Base-by-base conservation (phyloP, 2,329 filamentous ascomycete species). In the Fusarium sp. region DNA sequence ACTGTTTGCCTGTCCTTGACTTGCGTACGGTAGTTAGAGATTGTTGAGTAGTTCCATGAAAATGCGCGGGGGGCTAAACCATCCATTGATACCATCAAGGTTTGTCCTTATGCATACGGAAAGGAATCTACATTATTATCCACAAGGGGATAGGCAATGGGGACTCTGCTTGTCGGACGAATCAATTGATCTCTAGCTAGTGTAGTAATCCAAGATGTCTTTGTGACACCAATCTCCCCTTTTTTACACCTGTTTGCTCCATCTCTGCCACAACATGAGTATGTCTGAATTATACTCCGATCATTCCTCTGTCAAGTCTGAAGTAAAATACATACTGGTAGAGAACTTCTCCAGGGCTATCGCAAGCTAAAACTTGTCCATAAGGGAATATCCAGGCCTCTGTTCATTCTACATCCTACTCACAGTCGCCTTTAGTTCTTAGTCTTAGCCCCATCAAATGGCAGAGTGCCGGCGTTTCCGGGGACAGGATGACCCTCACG, bases 61-160 rank as follows among this genome's bases (percentile, higher is more conserved):
- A 10, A 0, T 16, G 5, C 23, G 25, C 9, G 10, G 19, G 3
- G 12, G 9, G 5, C 5, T 4, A 4, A 16, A 10, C 16, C 33
- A 35, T 18, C 2, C 9, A 2, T 15, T 25, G 8, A 10, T 19
- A 15, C 19, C 8, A 14, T 18, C 11, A 10, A 5, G 11, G 4
- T 10, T 51, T 25, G 16, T 31, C 11, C 6, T 4, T 25, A 25
- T 8, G 1, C 4, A 33, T 10, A 25, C 8, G 8, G 25, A 9
- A 4, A 35, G 9, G 15, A 23, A 18, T 3, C 16, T 15, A 15
- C 29, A 4, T 5, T 10, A 1, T 3, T 9, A 19, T 25, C 35
- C 29, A 49, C 46, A 49, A 15, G 3, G 10, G 5, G 9, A 18
- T 10, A 14, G 3, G 10, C 4, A 25, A 19, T 12, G 18, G 6